A percentile compares a stretch with the other conserved stretches of the same genome.
These are phyloP conservation scores for Lactarius tabidus DNA, from an alignment of 768 basidiomycete genomes.

Conservation along the genomic window DNA sequence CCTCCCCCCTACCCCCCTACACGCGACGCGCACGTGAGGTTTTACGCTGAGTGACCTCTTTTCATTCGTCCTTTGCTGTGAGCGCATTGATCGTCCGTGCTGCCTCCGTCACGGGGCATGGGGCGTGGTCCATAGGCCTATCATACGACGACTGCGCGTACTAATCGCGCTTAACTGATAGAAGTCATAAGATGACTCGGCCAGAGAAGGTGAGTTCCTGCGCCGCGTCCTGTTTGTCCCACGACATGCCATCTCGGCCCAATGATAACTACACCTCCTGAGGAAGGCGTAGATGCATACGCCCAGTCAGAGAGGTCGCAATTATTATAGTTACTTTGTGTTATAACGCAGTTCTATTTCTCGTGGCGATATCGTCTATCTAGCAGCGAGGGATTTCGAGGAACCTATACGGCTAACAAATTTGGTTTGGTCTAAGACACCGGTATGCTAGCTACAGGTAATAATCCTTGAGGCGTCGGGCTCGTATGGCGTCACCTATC, in stretches of 20 bases:
- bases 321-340: not conserved
- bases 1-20: not conserved
- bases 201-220: slow-evolving; percentile 10
- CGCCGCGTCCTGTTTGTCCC: not conserved
- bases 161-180: not conserved
- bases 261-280: slow-evolving; percentile 9
- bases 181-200: not conserved
- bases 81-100: slow-evolving; percentile 24
- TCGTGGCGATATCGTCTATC: not conserved
- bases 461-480: too few species aligned
- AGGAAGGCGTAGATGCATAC: not conserved
- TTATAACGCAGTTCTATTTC: not conserved
- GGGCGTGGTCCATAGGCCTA: slow-evolving; percentile 22
- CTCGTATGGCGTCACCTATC: not conserved
- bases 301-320: not conserved
- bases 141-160: not conserved
- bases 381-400: not conserved
- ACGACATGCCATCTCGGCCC: not conserved
- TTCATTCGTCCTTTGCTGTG: slow-evolving; percentile 17
- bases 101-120: slow-evolving; percentile 19
- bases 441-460: not conserved
- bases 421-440: too few species aligned
- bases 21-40: slow-evolving; percentile 6
- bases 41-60: slow-evolving; percentile 21
- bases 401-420: too few species aligned